Conservation (phyloP, 495 filamentous ascomycete genomes). For the Rostrohypoxylon terebratum region DNA sequence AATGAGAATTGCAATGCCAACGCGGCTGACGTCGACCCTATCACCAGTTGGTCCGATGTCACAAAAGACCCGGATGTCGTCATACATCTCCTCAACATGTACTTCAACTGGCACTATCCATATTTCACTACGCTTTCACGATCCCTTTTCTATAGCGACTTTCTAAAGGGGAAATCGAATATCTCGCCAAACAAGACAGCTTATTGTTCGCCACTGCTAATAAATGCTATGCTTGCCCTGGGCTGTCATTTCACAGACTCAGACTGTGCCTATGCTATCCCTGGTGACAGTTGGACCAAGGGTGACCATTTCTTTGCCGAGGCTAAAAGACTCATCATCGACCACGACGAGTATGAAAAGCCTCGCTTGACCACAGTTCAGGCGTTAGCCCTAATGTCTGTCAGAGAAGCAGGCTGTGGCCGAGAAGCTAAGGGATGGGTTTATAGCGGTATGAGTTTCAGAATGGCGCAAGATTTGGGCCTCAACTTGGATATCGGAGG, state of each 20-base stretch:
- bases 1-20: slow-evolving; percentile 60
- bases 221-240: slow-evolving; percentile 95
- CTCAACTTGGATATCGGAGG: slow-evolving; percentile 86
- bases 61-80: slow-evolving; percentile 83
- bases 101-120: slow-evolving; percentile 98
- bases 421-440: slow-evolving; percentile 97
- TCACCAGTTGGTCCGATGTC: slow-evolving; percentile 88
- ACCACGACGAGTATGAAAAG: slow-evolving; percentile 93
- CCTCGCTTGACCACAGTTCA: slow-evolving; percentile 94
- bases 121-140: slow-evolving; percentile 96
- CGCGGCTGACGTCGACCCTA: slow-evolving; percentile 67
- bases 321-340: slow-evolving; percentile 87
- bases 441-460: slow-evolving; percentile 97
- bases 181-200: slow-evolving; percentile 62
- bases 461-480: slow-evolving; percentile 97
- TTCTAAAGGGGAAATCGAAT: slow-evolving; percentile 69
- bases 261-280: slow-evolving; percentile 73
- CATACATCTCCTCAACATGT: slow-evolving; percentile 92
- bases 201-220: slow-evolving; percentile 89
- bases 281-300: slow-evolving; percentile 82
- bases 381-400: slow-evolving; percentile 94
- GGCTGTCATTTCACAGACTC: slow-evolving; percentile 95
- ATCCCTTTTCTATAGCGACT: slow-evolving; percentile 88
- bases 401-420: slow-evolving; percentile 94
- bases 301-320: slow-evolving; percentile 98